These are phyloP conservation scores for Bruguiera sexangula DNA, from an alignment of 345 rosid genomes.

Conservation along the genomic window DNA sequence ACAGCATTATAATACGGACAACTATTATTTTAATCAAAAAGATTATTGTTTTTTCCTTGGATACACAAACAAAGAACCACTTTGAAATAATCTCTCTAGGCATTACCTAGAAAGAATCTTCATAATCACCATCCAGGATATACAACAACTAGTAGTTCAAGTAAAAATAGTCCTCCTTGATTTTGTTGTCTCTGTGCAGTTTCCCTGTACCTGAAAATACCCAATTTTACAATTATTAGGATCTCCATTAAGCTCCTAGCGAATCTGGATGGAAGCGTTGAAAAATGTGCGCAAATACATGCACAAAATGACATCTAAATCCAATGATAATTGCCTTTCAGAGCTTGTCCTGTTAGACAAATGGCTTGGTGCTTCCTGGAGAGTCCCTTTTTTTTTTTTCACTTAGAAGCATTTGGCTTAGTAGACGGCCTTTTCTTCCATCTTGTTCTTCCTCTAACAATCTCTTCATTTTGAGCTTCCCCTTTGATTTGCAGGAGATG, in stretches of 20 bases:
- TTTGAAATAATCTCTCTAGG: not conserved
- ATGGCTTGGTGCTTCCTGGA: not conserved
- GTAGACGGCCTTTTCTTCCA: slow-evolving; percentile 45
- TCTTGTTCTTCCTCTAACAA: slow-evolving; percentile 53
- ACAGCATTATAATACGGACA: too few species aligned
- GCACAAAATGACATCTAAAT: too few species aligned
- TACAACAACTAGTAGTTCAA: not conserved
- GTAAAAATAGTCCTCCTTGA: not conserved
- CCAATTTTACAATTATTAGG: not conserved
- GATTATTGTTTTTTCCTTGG: too few species aligned
- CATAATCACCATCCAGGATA: not conserved
- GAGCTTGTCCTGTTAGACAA: not conserved
- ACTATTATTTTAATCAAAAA: too few species aligned
- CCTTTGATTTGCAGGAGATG: slow-evolving; percentile 50
- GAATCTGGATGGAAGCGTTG: not conserved
- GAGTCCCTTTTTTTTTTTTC: not conserved
- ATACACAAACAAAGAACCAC: not conserved
- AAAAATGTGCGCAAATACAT: not conserved
- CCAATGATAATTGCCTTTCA: too few species aligned
- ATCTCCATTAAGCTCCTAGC: not conserved
- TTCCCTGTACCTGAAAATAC: not conserved
- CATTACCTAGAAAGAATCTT: not conserved
- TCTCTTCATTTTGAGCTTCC: slow-evolving; percentile 38
- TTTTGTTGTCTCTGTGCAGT: not conserved
- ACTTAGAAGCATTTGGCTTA: slow-evolving; percentile 23